A percentile compares a stretch with the other conserved stretches of the same genome.
Evolutionary conservation across 495 filamentous ascomycete genomes (phyloP).

Genomic region (Talaromyces ruber): DNA sequence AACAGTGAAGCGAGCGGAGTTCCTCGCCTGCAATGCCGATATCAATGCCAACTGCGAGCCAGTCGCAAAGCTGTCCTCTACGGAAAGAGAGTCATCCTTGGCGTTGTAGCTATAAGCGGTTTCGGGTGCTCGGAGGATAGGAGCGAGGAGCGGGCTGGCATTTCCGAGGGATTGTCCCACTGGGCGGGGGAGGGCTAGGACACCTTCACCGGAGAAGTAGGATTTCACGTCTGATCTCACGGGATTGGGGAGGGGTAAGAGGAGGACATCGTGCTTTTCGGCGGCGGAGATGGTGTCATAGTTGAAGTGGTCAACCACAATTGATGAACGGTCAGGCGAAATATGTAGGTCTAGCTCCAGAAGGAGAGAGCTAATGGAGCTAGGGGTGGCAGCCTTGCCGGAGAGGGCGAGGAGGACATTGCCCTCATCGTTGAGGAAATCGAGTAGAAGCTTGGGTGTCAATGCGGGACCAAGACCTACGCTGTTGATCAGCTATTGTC

Average conservation of each 20-base stretch:
- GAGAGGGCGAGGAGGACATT: constrained; percentile 90
- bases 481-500: neutral
- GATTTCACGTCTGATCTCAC: constrained; percentile 63
- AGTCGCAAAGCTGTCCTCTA: constrained; percentile 76
- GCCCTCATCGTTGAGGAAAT: constrained; percentile 85
- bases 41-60: constrained; percentile 77
- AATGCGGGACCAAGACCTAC: constrained; percentile 78
- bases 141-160: constrained; percentile 61
- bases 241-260: constrained; percentile 56
- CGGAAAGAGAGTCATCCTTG: constrained; percentile 66
- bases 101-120: constrained; percentile 93
- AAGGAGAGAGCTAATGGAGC: constrained; percentile 74
- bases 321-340: constrained; percentile 69
- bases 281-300: constrained; percentile 68
- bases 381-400: constrained; percentile 61
- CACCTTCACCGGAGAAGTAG: constrained; percentile 62
- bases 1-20: constrained; percentile 84
- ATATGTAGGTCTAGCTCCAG: constrained; percentile 87
- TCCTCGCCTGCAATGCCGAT: constrained; percentile 79
- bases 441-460: constrained; percentile 75
- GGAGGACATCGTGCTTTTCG: constrained; percentile 82
- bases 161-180: constrained; percentile 76
- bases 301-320: constrained; percentile 93
- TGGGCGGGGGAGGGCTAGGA: constrained; percentile 72
- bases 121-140: constrained; percentile 69